Base-by-base conservation (phyloP, 1,284 basidiomycete species). In the Trichosporon inkin region DNA sequence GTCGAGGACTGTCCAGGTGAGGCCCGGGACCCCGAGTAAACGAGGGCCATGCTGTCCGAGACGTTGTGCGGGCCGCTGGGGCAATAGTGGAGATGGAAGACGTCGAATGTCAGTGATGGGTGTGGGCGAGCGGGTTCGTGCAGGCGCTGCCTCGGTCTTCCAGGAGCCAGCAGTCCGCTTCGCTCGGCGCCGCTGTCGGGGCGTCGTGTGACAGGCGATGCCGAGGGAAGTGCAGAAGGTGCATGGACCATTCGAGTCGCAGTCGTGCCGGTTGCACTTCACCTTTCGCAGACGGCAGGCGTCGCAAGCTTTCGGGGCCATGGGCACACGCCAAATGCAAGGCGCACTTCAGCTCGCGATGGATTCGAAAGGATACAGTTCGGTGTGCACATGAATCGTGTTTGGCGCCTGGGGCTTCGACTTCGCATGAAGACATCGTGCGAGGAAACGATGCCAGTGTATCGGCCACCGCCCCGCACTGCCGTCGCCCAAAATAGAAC, bases 251-350 rank as follows among this genome's bases (percentile, higher is more conserved):
- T 10, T n/a, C 19, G 37, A 22, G 7, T 39, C 24, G 24, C 39
- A 7, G 37, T 10, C 24, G 10, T 16, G 11, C 16, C 35, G 16
- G 13, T 13, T 28, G 44, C 60, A 61, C 38, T 54, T 61, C 22
- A 61, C 53, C 17, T 61, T 61, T 32, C 60, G 55, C 19, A 57
- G 41, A 0, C 60, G 55, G 10, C 60, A 61, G 7, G 56, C 52
- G 17, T 61, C 60, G 32, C 60, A 61, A 8, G 60, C 60, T 17
- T 40, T 32, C 8, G 4, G 28, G 8, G 8, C 28, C 4, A 8
- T 32, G 5, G 28, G 28, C 28, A 32, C 8, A 32, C n/a, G 28
- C 8, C 28, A 8, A 8, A 32, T 4, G 4, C 28, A 32, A 32
- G 4, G 28, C 5, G 28, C 28, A 8, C 28, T 8, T 32, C 28